Percentiles rank a stretch among this genome's conserved stretches.
Conservation (phyloP, 2,329 filamentous ascomycete genomes). For the Leptodontidium sp. region DNA sequence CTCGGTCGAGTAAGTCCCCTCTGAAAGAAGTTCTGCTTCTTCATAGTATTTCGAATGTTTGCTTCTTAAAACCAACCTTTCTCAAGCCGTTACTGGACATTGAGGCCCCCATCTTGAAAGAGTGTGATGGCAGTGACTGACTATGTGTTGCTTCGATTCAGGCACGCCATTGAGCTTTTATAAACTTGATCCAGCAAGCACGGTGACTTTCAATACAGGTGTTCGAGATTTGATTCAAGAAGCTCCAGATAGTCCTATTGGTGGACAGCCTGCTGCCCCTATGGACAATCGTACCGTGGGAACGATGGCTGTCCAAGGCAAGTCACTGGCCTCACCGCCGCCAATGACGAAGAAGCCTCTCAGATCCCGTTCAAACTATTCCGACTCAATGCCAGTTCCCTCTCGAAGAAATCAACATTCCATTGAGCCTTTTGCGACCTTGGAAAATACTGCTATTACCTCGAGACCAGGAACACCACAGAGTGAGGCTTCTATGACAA, state of each 20-base stretch:
- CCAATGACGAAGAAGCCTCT: constrained; percentile 4
- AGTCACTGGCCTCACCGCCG: not conserved
- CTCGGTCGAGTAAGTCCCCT: not conserved
- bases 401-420: not conserved
- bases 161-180: constrained; percentile 8
- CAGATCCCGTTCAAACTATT: constrained; percentile 12
- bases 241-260: constrained; percentile 37
- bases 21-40: not conserved
- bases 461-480: not conserved
- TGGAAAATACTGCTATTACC: not conserved
- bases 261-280: constrained; percentile 30
- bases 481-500: constrained; percentile 20
- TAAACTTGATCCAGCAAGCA: constrained; percentile 24
- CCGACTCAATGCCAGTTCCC: constrained; percentile 4
- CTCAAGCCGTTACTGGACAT: not conserved
- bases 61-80: not conserved
- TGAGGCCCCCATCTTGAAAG: not conserved
- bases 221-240: constrained; percentile 35
- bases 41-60: not conserved
- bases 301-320: constrained; percentile 13
- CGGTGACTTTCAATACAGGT: constrained; percentile 33
- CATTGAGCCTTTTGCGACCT: not conserved
- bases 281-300: constrained; percentile 17
- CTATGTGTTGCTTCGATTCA: not conserved
- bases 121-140: not conserved